These are phyloP conservation scores for Fusarium sp. DNA, from an alignment of 2,329 filamentous ascomycete genomes.

Conservation along the genomic window DNA sequence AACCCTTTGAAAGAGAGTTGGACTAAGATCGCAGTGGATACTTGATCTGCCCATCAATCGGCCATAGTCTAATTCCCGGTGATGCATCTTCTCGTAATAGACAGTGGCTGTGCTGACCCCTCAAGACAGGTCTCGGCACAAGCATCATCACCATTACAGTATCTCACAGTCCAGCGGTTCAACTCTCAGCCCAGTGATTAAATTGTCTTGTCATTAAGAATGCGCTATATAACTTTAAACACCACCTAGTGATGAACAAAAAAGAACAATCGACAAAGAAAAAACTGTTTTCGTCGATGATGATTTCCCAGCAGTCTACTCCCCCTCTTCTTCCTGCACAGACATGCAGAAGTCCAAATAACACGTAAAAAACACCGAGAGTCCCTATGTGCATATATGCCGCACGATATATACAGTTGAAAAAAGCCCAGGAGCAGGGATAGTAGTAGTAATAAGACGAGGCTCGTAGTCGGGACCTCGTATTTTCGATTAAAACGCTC, in stretches of 20 bases:
- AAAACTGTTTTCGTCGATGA: constrained; percentile 11
- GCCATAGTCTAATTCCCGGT: neutral
- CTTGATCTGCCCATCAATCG: constrained; percentile 7
- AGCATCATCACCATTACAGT: neutral
- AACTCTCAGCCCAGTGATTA: neutral
- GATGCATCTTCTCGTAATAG: neutral
- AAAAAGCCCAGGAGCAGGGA: constrained; percentile 19
- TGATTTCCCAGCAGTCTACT: constrained; percentile 25
- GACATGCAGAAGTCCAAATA: neutral
- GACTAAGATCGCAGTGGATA: constrained; percentile 15
- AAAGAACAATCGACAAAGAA: constrained; percentile 17
- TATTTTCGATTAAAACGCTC: constrained; percentile 23
- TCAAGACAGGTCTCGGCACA: neutral
- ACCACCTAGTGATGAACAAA: neutral
- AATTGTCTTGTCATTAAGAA: constrained; percentile 24
- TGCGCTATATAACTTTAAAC: constrained; percentile 9
- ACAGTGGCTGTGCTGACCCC: constrained; percentile 35
- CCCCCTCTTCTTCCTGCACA: neutral
- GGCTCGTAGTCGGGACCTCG: constrained; percentile 30
- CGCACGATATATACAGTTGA: constrained; percentile 47
- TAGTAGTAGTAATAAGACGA: neutral
- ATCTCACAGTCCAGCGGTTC: too few relatives aligned
- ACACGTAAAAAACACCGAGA: constrained; percentile 39
- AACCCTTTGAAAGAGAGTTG: neutral
- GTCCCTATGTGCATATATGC: constrained; percentile 47